A percentile compares a stretch with the other conserved stretches of the same genome.
These are phyloP conservation scores for Moesziomyces parantarcticus DNA, from an alignment of 1,284 basidiomycete species.

Conservation along the genomic window DNA sequence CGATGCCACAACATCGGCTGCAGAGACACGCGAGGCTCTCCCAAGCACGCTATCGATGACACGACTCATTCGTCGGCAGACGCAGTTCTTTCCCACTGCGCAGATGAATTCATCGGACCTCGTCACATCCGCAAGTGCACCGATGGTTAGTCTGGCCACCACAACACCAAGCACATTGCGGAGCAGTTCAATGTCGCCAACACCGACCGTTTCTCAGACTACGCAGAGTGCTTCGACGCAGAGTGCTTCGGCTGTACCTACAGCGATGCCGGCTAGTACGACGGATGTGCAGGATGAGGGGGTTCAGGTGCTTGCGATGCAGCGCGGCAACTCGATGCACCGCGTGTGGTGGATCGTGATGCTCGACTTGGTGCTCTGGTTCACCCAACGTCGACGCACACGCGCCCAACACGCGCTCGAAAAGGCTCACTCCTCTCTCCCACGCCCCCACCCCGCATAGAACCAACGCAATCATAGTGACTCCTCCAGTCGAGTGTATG, in stretches of 20 bases:
- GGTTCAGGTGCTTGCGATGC: background rate
- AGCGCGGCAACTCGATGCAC: constrained; percentile 12
- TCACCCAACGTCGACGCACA: constrained; percentile 19
- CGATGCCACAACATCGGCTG: too few species aligned
- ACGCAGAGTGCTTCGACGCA: too few species aligned
- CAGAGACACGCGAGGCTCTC: background rate
- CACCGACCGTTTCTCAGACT: too few species aligned
- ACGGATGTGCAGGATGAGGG: too few species aligned
- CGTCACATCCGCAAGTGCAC: too few species aligned
- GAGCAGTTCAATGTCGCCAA: too few species aligned
- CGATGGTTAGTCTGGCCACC: too few species aligned
- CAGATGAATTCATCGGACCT: background rate
- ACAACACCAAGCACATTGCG: too few species aligned
- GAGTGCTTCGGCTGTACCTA: too few species aligned
- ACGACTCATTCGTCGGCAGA: constrained; percentile 15
- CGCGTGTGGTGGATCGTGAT: constrained; percentile 35
- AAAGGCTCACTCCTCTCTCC: constrained; percentile 1
- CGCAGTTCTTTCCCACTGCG: constrained; percentile 12
- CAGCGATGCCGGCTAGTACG: too few species aligned
- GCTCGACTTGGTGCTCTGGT: constrained; percentile 21
- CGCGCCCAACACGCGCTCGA: constrained; percentile 16
- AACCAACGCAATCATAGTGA: background rate
- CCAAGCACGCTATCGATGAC: constrained; percentile 8
- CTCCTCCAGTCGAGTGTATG: background rate
- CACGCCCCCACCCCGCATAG: background rate